Conservation (phyloP, 345 rosid species). For the Eucalyptus curtisii region DNA sequence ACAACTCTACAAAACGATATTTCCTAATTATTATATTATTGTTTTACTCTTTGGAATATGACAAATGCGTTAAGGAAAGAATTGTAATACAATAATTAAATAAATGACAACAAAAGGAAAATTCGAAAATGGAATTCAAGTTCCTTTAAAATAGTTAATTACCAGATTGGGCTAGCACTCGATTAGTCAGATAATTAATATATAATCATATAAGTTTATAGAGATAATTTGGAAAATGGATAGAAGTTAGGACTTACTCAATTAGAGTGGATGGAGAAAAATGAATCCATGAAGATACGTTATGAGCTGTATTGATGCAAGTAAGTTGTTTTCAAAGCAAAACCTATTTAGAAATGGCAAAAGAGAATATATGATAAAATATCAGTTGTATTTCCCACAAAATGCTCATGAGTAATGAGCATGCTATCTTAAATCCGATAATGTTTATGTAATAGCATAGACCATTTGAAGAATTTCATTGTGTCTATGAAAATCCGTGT, state of each 20-base stretch:
- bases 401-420: no score
- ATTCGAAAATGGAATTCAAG: background rate
- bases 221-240: background rate
- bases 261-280: background rate
- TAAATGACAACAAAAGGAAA: background rate
- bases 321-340: background rate
- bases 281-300: background rate
- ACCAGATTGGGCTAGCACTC: background rate
- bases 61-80: background rate
- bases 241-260: background rate
- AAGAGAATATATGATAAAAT: background rate
- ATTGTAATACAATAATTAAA: background rate
- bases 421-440: no score
- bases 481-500: no score
- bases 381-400: background rate
- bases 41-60: background rate
- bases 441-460: no score
- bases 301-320: background rate
- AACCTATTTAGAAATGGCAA: background rate
- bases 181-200: background rate
- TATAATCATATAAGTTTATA: background rate
- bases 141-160: background rate
- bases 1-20: background rate
- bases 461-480: no score
- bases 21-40: background rate